Base-by-base conservation (phyloP, 208 protist genomes). In the Lotmaria passim region DNA sequence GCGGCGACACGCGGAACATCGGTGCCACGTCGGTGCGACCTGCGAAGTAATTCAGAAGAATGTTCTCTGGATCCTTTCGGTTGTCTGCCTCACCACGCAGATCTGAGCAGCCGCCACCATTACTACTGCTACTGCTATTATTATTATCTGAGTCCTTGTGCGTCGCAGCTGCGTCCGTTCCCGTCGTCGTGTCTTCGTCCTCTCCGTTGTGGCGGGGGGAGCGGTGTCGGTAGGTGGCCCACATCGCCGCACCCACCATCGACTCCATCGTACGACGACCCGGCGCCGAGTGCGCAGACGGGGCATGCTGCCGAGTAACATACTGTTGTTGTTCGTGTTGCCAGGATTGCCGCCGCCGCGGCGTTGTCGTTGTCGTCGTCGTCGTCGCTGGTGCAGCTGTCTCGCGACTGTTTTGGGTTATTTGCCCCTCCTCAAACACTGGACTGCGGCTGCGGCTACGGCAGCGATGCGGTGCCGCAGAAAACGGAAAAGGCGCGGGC, bases 41-140 rank as follows among this genome's bases (percentile, higher is more conserved):
- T 19, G 69, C 61, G 23, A 75, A 75, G 61, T 75, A 75, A 44
- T 63, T 65, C 44, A 66, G 31, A 33, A 69, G 50, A 19, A 56
- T 64, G 36, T 62, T 52, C 28, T 69, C 69, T 7, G 60, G 52
- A 26, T 69, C 60, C 1, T 48, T 46, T 23, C 12, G 15, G 26
- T 19, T 2, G 28, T n/a, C 7, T 11, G 38, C 33, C 7, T 7
- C 24, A n/a, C n/a, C n/a, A n/a, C n/a, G n/a, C n/a, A n/a, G n/a
- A n/a, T n/a, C n/a, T n/a, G n/a, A n/a, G n/a, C n/a, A n/a, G n/a
- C n/a, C n/a, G n/a, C n/a, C n/a, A n/a, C n/a, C n/a, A n/a, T n/a
- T n/a, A n/a, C n/a, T n/a, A n/a, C n/a, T n/a, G n/a, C n/a, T n/a
- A n/a, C n/a, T n/a, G n/a, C n/a, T n/a, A n/a, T n/a, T n/a, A n/a